Percentiles rank a stretch among this genome's conserved stretches.
Conservation (phyloP, 768 basidiomycete species). For the Mycena leptocephala region DNA sequence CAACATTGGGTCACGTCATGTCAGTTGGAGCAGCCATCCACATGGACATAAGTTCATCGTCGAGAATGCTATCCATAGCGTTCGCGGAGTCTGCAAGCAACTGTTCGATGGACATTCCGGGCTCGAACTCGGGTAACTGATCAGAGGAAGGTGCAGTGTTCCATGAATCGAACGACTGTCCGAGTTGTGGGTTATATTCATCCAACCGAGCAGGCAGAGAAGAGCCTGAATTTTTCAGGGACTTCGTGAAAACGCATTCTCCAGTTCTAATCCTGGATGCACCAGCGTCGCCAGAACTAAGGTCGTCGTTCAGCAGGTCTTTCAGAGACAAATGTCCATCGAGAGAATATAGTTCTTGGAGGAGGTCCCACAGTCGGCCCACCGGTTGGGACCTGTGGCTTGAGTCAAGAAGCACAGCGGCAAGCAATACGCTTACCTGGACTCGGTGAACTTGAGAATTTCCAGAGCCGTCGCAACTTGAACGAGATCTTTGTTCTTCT, state of each 20-base stretch:
- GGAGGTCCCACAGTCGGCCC: slow-evolving; percentile 22
- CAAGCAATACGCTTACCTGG: slow-evolving; percentile 39
- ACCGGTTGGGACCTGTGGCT: background rate
- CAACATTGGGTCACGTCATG: background rate
- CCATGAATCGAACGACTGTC: background rate
- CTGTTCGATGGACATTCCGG: slow-evolving; percentile 6
- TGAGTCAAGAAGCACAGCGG: background rate
- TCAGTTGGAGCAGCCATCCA: slow-evolving; percentile 8
- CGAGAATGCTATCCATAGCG: background rate
- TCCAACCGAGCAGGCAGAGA: background rate
- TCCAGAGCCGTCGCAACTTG: background rate
- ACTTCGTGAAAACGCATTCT: no score
- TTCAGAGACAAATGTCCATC: background rate
- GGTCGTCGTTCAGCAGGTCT: background rate
- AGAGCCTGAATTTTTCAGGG: no score
- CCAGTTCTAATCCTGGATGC: no score
- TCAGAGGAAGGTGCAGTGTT: background rate
- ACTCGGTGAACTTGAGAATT: background rate
- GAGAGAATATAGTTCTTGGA: slow-evolving; percentile 51
- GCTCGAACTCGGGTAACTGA: background rate
- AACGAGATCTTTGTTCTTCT: background rate
- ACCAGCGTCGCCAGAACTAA: no score
- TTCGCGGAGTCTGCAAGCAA: slow-evolving; percentile 3
- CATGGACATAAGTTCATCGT: slow-evolving; percentile 16
- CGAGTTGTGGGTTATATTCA: background rate